Percentiles rank a stretch among this genome's conserved stretches.
Evolutionary conservation across 768 basidiomycete genomes (phyloP).

Genomic region (Cyclocybe aegerita): DNA sequence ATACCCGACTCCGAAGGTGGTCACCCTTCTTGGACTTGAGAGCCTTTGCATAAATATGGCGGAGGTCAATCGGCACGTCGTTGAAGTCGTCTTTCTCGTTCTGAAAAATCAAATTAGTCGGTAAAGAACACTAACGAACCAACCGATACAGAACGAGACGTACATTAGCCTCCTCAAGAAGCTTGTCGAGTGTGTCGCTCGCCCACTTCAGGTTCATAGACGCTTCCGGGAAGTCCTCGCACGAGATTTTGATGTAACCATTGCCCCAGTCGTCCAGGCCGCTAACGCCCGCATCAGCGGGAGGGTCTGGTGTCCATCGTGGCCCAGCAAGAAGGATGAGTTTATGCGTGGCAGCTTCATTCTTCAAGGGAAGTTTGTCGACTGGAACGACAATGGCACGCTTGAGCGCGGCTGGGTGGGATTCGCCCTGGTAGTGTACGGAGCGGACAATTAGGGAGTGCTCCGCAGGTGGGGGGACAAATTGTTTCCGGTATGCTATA

Average conservation of each 20-base stretch:
- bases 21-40: constrained; percentile 76
- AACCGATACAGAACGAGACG: constrained; percentile 28
- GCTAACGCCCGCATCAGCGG: constrained; percentile 64
- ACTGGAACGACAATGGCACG: constrained; percentile 76
- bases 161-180: constrained; percentile 86
- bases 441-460: constrained; percentile 72
- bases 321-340: constrained; percentile 87
- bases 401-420: constrained; percentile 71
- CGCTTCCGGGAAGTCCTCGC: constrained; percentile 81
- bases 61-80: constrained; percentile 76
- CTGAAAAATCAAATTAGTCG: constrained; percentile 25
- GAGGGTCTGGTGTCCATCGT: constrained; percentile 79
- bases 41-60: constrained; percentile 73
- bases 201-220: constrained; percentile 95
- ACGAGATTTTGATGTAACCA: constrained; percentile 89
- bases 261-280: constrained; percentile 50
- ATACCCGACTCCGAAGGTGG: constrained; percentile 53
- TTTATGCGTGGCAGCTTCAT: constrained; percentile 72
- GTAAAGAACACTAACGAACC: constrained; percentile 5
- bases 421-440: constrained; percentile 74
- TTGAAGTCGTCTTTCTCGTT: constrained; percentile 45
- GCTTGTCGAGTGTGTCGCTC: constrained; percentile 76
- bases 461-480: constrained; percentile 58
- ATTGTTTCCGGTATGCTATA: constrained; percentile 80
- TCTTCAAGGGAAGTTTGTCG: constrained; percentile 64